Conservation (phyloP, 2,329 filamentous ascomycete genomes). For the Waltergamsia citrina region DNA sequence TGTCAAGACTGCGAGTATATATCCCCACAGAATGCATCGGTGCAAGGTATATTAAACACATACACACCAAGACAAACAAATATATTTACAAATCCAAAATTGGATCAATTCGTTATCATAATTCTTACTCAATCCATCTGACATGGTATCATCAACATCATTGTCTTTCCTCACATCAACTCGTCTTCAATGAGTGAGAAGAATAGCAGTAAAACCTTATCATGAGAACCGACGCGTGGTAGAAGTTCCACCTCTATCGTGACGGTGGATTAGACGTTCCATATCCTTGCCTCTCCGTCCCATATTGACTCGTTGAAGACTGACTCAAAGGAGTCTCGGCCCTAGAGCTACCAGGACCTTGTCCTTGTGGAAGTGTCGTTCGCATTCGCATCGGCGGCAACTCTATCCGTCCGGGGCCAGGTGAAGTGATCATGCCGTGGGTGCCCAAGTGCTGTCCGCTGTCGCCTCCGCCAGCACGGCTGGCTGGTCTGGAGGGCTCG, state of each 20-base stretch:
- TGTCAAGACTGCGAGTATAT: no score
- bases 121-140: no score
- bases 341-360: neutral
- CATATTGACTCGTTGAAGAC: slow-evolving; percentile 1
- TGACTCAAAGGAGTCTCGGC: neutral
- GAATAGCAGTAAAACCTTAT: no score
- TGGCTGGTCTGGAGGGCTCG: neutral
- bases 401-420: slow-evolving; percentile 3
- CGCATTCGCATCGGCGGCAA: slow-evolving; percentile 6
- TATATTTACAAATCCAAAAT: no score
- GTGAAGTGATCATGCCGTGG: neutral
- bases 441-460: neutral
- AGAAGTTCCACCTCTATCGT: neutral
- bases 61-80: no score
- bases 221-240: no score
- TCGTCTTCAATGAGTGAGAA: no score
- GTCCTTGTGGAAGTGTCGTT: slow-evolving; percentile 1
- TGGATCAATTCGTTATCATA: no score
- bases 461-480: neutral
- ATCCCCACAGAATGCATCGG: no score
- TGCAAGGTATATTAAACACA: no score
- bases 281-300: neutral
- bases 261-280: slow-evolving; percentile 1
- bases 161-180: no score
- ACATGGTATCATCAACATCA: no score